Evolutionary conservation across 192 early-diverging fungal genomes (phyloP), one percentile per base, ranked within the genome.

Genomic region (Chytriomyces confervae): DNA sequence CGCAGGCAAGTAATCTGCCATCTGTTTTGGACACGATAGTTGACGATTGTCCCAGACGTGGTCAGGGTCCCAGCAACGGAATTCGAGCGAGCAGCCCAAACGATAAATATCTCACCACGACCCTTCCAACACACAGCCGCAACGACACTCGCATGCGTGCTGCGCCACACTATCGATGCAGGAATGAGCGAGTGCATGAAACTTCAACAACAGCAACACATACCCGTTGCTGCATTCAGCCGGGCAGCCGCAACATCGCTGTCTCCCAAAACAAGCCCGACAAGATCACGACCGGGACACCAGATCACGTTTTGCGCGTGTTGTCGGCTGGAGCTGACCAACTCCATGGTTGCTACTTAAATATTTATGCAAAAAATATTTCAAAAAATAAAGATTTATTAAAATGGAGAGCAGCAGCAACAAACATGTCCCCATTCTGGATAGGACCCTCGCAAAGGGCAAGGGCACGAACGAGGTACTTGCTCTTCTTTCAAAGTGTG

Each of bases 381-480:
- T 65, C 13, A 27, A 65, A 23, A 27, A 16, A 65, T n/a, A 65
- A 65, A 65, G 27, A 13, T 13, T 65, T 65, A 24, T 65, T 36
- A 36, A 65, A 65, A 65, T 36, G 36, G 36, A 36, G 36, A 36
- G 4, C 36, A 36, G 36, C 36, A 36, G 36, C 36, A 36, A 36
- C 36, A 36, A 36, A 36, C 65, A 70, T 16, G 48, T 45, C 18
- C n/a, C 76, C 53, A 91, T 95, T 62, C 79, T 95, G 7, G 95
- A 97, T 69, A 90, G 94, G 18, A 89, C 88, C 80, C 83, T 95
- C 48, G 89, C 86, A 63, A 93, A 92, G 82, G 91, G 91, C 6
- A 89, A 86, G 73, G 86, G 87, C 13, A 82, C 89, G 67, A 36
- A 36, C 36, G 92, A 94, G 84, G 94, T 95, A n/a, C n/a, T 5